Percentiles rank a stretch among this genome's conserved stretches.
phyloP scores from a whole-genome alignment of 2,329 filamentous ascomycete species.

The Talaromyces sp. region DNA sequence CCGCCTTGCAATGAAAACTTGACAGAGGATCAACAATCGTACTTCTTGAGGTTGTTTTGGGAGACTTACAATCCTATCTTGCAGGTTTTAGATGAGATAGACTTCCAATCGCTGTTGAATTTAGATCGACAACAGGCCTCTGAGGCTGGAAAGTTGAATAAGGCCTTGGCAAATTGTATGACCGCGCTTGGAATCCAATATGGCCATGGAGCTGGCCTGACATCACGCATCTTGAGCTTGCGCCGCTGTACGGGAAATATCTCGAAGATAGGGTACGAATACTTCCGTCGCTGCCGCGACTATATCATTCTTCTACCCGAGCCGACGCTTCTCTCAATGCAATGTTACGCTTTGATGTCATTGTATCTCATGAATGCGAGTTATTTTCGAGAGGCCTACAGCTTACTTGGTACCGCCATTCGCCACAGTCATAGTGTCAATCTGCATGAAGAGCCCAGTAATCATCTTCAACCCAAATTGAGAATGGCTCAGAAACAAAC shows the following conservation, averaged over 20 bases:
- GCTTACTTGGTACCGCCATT: not conserved
- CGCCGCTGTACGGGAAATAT: not conserved
- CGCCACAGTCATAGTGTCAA: not conserved
- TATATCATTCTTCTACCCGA: not conserved
- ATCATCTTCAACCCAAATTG: not conserved
- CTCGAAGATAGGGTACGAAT: not conserved
- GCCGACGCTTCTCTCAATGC: not conserved
- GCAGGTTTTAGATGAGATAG: not conserved
- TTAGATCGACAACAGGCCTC: not conserved
- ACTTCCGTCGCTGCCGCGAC: not conserved
- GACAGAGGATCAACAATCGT: not conserved
- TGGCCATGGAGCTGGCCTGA: not conserved
- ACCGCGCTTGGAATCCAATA: not conserved
- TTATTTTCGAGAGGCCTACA: not conserved
- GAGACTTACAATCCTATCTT: not conserved
- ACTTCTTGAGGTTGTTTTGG: not conserved
- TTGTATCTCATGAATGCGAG: not conserved
- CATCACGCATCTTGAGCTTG: not conserved
- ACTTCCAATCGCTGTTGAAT: not conserved
- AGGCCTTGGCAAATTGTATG: not conserved
- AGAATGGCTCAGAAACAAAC: not conserved
- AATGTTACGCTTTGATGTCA: not conserved
- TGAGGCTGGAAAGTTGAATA: not conserved
- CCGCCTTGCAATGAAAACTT: not conserved
- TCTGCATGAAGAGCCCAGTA: not conserved